A percentile compares a stretch with the other conserved stretches of the same genome.
These are phyloP conservation scores for Backusella morwellensis DNA, from an alignment of 192 early-diverging fungal genomes.

Conservation along the genomic window DNA sequence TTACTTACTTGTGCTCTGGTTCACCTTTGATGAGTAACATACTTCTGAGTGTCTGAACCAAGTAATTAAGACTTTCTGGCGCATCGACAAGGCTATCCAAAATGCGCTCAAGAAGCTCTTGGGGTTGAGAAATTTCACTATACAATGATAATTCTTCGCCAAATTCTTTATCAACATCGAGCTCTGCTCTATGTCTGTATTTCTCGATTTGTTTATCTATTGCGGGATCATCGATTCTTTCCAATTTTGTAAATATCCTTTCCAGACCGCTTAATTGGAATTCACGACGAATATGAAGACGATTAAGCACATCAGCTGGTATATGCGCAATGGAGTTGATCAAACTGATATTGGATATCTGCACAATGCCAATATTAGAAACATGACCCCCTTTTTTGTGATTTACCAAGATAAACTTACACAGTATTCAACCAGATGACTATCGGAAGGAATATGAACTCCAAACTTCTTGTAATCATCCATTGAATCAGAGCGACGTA, in stretches of 20 bases:
- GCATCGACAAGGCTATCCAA: constrained; percentile 57
- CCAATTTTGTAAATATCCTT: constrained; percentile 55
- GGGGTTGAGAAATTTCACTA: constrained; percentile 67
- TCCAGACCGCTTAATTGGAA: constrained; percentile 67
- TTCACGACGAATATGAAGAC: constrained; percentile 69
- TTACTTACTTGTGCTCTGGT: constrained; percentile 53
- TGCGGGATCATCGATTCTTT: constrained; percentile 44
- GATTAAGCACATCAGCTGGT: constrained; percentile 65
- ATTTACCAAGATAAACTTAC: constrained; percentile 23
- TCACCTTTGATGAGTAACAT: constrained; percentile 73
- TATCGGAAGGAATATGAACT: constrained; percentile 55
- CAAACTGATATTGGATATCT: constrained; percentile 71
- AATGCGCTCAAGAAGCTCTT: constrained; percentile 67
- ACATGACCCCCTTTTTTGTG: not conserved
- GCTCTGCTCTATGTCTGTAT: constrained; percentile 19
- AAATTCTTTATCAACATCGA: constrained; percentile 36
- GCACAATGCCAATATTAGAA: not conserved
- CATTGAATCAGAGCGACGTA: constrained; percentile 66
- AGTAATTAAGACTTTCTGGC: constrained; percentile 59
- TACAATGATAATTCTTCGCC: constrained; percentile 55
- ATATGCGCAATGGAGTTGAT: constrained; percentile 71
- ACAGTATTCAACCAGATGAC: constrained; percentile 73
- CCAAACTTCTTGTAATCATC: constrained; percentile 67
- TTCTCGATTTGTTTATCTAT: constrained; percentile 26
- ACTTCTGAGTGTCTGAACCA: constrained; percentile 67